Base-by-base conservation (phyloP, 371 early-diverging fungal species). In the Mortierella sp. region DNA sequence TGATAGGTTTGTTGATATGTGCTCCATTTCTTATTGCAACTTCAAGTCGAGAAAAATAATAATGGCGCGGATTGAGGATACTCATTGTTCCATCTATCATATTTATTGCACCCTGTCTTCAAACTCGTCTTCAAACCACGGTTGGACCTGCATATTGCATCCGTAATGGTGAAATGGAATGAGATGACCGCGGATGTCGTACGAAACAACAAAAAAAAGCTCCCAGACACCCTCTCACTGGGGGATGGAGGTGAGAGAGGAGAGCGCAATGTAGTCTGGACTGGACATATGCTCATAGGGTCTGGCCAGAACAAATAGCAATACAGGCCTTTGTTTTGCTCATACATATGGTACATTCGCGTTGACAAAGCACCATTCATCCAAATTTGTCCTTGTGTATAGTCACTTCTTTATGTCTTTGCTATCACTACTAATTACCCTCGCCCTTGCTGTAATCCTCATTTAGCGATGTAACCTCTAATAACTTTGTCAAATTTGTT, bases 301-400 rank as follows among this genome's bases (percentile, higher is more conserved):
- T 50, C 50, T 50, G 63, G 65, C 63, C 63, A 34, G 65, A 19
- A 31, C 31, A 28, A 31, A 63, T 63, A 38, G 44, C 44, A 28
- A 34, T 24, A 16, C 68, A 38, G 24, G 50, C 50, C 50, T 14
- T 16, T 50, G 50, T 14, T 50, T 50, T 50, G 50, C 16, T 13
- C 16, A 50, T 16, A 50, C 50, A 11, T 50, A 9, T 16, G 42
- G 42, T 38, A 38, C 50, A 68, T 68, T 68, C 24, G 42, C 9
- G 68, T 68, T 68, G 38, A 68, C 68, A 68, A 68, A 68, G 68
- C 68, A 68, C 24, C 68, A 68, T 68, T 68, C 2, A 10, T 21
- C 68, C 68, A 38, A 38, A 38, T 68, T 24, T 38, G 68, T 68
- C 38, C 65, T 38, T 68, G 5, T 68, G 21, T 42, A 68, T 42